A percentile compares a stretch with the other conserved stretches of the same genome.
phyloP scores from a whole-genome alignment of 345 rosid genomes.

The Trapa bicornis region DNA sequence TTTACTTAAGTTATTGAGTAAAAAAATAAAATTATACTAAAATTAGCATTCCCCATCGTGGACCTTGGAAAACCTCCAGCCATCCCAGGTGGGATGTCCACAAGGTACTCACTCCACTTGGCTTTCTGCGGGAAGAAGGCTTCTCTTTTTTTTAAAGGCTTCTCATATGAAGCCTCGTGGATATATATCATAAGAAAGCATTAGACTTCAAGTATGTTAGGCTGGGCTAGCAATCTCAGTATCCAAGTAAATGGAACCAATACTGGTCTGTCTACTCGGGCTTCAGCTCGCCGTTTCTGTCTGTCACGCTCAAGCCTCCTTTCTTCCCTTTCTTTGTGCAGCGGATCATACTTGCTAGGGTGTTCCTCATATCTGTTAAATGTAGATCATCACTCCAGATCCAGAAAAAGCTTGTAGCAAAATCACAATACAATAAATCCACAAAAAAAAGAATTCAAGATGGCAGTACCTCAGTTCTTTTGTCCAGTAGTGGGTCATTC shows the following conservation, averaged over 20 bases:
- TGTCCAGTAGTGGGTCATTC: no score
- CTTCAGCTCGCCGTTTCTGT: constrained; percentile 73
- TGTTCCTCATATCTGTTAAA: constrained; percentile 77
- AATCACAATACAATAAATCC: not conserved
- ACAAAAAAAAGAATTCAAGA: not conserved
- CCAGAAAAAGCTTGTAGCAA: no score
- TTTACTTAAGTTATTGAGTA: no score
- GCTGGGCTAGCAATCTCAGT: not conserved
- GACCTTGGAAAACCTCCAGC: constrained; percentile 42
- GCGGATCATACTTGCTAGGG: constrained; percentile 79
- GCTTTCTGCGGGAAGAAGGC: constrained; percentile 55
- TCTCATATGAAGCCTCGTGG: constrained; percentile 81
- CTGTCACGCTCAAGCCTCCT: constrained; percentile 68
- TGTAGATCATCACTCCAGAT: not conserved
- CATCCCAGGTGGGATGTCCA: constrained; percentile 42
- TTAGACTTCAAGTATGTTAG: not conserved
- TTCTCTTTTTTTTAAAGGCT: constrained; percentile 79
- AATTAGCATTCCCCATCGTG: not conserved
- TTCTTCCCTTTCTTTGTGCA: constrained; percentile 70
- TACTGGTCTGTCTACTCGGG: constrained; percentile 40
- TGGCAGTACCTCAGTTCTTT: not conserved
- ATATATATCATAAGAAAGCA: constrained; percentile 4
- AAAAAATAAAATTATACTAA: no score
- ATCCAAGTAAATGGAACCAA: not conserved
- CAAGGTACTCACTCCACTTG: constrained; percentile 43